Base-by-base conservation (phyloP, 371 early-diverging fungal species). In the Apophysomyces variabilis region DNA sequence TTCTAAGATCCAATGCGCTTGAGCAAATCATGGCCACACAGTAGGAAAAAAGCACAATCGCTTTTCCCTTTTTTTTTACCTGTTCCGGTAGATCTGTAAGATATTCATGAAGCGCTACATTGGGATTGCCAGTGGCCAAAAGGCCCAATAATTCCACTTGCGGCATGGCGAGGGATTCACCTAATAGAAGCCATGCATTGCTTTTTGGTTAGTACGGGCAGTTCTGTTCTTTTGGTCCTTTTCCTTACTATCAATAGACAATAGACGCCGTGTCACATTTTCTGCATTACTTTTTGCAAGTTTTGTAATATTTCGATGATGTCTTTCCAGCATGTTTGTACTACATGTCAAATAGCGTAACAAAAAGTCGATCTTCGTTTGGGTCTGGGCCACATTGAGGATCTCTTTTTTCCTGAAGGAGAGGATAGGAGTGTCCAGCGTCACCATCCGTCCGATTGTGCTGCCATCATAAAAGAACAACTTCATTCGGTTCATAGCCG, bases 81-180 rank as follows among this genome's bases (percentile, higher is more conserved):
- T 63, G 64, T 56, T 54, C 21, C 14, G 57, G 50, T 26, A 63
- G 38, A 26, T 63, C 43, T 5, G 57, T 57, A 38, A 63, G 56
- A 14, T 63, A 63, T 14, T 63, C 64, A 18, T 50, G 64, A 13
- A 56, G 12, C 16, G 50, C 64, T 12, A 16, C 57, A 21, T 16
- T 63, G 11, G 43, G 37, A n/a, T 54, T 63, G 8, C 64, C 64
- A 6, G 57, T 57, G 7, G 57, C 64, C 11, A 63, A 26, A 13
- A 63, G 39, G 7, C 64, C 64, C 16, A 63, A 35, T 26, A 63
- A 16, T 39, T 63, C 64, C n/a, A 63, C 43, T 16, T 57, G 38
- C 0, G 64, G 64, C 38, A 63, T 37, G n/a, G 64, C 39, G 7
- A 62, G 35, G 4, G 47, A 16, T 43, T 62, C 46, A 14, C 18